A percentile compares a stretch with the other conserved stretches of the same genome.
These are phyloP conservation scores for Thermothelomyces thermophilus DNA, from an alignment of 2,329 filamentous ascomycete genomes.

Conservation along the genomic window DNA sequence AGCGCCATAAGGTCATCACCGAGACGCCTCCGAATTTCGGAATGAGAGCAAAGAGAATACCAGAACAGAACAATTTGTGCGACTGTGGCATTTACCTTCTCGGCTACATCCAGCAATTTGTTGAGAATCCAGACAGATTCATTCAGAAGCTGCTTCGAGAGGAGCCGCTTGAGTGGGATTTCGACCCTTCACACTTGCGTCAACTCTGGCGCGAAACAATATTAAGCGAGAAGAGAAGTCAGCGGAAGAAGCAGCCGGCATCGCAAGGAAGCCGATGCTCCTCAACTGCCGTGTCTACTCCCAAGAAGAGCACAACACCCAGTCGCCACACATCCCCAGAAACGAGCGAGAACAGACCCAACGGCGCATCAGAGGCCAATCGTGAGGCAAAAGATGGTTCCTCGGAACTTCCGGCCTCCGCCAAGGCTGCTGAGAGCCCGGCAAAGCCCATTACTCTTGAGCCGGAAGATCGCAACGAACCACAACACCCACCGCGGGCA, in stretches of 20 bases:
- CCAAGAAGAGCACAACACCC: constrained; percentile 20
- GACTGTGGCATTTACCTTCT: constrained; percentile 88
- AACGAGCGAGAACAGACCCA: neutral
- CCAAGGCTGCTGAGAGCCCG: neutral
- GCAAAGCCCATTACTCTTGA: neutral
- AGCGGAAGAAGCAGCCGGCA: constrained; percentile 39
- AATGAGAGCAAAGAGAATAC: constrained; percentile 68
- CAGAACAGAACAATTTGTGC: constrained; percentile 73
- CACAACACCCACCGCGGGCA: neutral
- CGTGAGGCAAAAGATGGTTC: neutral
- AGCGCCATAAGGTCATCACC: constrained; percentile 42
- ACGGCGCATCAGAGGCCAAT: neutral
- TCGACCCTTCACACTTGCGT: constrained; percentile 56
- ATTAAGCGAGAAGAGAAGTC: constrained; percentile 53
- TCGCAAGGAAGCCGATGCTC: constrained; percentile 28
- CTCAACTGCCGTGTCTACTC: neutral
- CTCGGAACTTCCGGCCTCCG: neutral
- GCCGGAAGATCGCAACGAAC: neutral
- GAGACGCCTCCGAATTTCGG: constrained; percentile 33
- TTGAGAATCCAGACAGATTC: constrained; percentile 66
- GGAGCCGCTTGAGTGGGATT: constrained; percentile 44
- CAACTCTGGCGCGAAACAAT: constrained; percentile 59
- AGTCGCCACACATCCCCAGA: neutral
- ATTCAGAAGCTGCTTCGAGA: constrained; percentile 58
- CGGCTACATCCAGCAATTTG: constrained; percentile 76